Conservation (phyloP, 2,329 filamentous ascomycete genomes). For the Aspergillus tamarii region DNA sequence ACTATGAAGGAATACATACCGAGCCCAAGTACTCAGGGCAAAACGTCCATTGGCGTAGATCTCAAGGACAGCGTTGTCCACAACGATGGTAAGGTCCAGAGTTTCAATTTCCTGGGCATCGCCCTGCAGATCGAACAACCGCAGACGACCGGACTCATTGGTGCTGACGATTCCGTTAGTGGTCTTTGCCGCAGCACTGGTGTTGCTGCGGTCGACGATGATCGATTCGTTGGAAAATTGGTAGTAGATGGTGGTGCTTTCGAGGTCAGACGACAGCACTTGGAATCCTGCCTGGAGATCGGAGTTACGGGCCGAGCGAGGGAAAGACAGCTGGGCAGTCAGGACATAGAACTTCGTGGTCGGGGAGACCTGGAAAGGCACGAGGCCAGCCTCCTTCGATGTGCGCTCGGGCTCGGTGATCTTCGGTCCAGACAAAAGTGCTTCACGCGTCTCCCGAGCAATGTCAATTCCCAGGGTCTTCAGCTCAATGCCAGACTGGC, state of each 20-base stretch:
- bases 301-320: constrained; percentile 11
- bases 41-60: constrained; percentile 26
- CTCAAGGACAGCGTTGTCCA: constrained; percentile 24
- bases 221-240: constrained; percentile 28
- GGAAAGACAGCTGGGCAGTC: constrained; percentile 15
- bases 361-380: constrained; percentile 16
- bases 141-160: constrained; percentile 19
- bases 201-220: constrained; percentile 23
- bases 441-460: constrained; percentile 21
- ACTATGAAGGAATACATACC: constrained; percentile 12
- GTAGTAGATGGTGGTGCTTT: constrained; percentile 23
- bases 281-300: constrained; percentile 20
- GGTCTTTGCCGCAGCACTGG: constrained; percentile 22
- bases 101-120: constrained; percentile 16
- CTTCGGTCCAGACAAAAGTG: constrained; percentile 12
- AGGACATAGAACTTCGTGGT: constrained; percentile 13
- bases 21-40: constrained; percentile 23
- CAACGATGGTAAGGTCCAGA: constrained; percentile 23
- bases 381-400: background rate
- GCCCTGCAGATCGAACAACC: constrained; percentile 21
- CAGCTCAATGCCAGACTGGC: constrained; percentile 8
- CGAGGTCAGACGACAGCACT: constrained; percentile 18
- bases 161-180: constrained; percentile 17
- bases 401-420: constrained; percentile 11
- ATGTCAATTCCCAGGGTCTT: constrained; percentile 25